phyloP scores from a whole-genome alignment of 2,329 filamentous ascomycete species.

The Aspergillus udagawae region DNA sequence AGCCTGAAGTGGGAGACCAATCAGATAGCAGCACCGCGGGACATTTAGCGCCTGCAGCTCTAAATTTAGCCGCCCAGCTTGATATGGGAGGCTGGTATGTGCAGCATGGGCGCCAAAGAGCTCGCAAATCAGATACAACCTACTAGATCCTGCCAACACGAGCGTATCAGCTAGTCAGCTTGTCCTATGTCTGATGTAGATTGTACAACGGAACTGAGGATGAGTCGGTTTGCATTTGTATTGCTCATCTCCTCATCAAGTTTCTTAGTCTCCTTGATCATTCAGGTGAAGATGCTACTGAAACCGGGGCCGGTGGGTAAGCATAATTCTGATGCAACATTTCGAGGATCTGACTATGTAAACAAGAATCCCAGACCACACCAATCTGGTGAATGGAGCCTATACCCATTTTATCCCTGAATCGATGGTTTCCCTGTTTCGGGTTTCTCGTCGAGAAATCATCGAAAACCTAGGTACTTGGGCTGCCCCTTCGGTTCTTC shows the following conservation, averaged over 20 bases:
- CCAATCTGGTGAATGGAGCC: not conserved
- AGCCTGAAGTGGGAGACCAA: slow-evolving; percentile 18
- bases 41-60: slow-evolving; percentile 23
- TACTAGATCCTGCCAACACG: slow-evolving; percentile 13
- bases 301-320: not conserved
- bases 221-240: not conserved
- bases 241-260: no score
- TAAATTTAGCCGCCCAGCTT: slow-evolving; percentile 37
- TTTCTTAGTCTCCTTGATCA: not conserved
- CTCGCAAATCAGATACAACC: slow-evolving; percentile 24
- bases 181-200: slow-evolving; percentile 2
- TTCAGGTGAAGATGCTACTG: not conserved
- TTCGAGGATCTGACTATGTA: not conserved
- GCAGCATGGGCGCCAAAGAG: slow-evolving; percentile 32
- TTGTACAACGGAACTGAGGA: not conserved
- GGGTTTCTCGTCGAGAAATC: not conserved
- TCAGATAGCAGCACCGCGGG: slow-evolving; percentile 9
- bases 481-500: not conserved
- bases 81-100: slow-evolving; percentile 20
- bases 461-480: not conserved
- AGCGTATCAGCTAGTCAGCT: slow-evolving; percentile 5
- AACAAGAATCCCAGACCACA: not conserved
- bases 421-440: not conserved
- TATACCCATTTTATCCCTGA: not conserved
- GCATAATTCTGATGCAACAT: not conserved